Evolutionary conservation across 129 eudicot genomes (phyloP).

Genomic region (Chrysanthemum makinoi): DNA sequence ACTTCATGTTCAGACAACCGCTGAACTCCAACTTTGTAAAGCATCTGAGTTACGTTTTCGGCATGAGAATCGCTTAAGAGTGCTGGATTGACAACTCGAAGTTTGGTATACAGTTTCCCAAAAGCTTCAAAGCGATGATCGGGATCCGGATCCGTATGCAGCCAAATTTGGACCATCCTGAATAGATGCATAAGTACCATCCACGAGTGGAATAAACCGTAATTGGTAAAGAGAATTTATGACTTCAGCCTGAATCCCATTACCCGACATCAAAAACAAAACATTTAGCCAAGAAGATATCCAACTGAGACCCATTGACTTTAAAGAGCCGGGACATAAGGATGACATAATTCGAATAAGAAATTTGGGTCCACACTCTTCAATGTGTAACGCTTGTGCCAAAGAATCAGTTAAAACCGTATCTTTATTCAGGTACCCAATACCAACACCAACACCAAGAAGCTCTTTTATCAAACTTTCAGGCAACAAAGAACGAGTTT

Average conservation of each 20-base stretch:
- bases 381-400: constrained; percentile 61
- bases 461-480: constrained; percentile 55
- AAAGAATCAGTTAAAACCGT: constrained; percentile 55
- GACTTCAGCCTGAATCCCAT: constrained; percentile 40
- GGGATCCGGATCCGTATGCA: constrained; percentile 45
- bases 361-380: constrained; percentile 66
- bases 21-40: constrained; percentile 64
- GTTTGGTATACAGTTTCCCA: constrained; percentile 43
- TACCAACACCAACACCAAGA: constrained; percentile 82
- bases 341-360: constrained; percentile 51
- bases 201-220: constrained; percentile 69
- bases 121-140: constrained; percentile 50
- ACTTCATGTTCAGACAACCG: constrained; percentile 66
- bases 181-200: constrained; percentile 56
- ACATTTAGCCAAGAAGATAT: constrained; percentile 60
- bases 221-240: constrained; percentile 33
- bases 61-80: constrained; percentile 25
- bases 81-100: constrained; percentile 56
- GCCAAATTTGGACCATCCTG: constrained; percentile 68
- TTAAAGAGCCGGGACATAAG: constrained; percentile 43
- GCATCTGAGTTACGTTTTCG: constrained; percentile 52
- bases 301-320: constrained; percentile 62
- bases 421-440: constrained; percentile 63
- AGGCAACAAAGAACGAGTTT: constrained; percentile 56
- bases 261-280: constrained; percentile 40